Conservation (phyloP, 345 rosid genomes). For the Citrus reticulata region DNA sequence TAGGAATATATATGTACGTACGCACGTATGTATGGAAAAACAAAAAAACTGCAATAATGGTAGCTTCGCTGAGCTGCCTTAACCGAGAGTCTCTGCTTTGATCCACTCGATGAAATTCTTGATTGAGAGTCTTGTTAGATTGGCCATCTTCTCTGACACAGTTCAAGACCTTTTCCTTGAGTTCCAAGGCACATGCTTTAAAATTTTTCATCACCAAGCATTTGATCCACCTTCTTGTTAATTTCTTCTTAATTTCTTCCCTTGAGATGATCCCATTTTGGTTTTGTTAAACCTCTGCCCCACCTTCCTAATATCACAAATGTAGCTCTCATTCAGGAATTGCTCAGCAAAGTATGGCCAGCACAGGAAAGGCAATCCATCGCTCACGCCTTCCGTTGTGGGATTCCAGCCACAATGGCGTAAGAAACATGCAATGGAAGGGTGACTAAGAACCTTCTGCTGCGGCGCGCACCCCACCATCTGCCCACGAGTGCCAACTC, state of each 20-base stretch:
- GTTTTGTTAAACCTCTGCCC: slow-evolving; percentile 34
- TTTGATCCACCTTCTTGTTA: slow-evolving; percentile 11
- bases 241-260: slow-evolving; percentile 29
- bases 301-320: slow-evolving; percentile 42
- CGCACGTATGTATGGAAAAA: no score
- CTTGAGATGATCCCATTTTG: slow-evolving; percentile 14
- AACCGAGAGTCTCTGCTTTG: no score
- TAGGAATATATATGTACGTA: no score
- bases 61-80: no score
- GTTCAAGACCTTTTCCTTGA: slow-evolving; percentile 20
- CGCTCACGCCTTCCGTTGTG: no score
- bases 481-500: slow-evolving; percentile 1
- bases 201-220: slow-evolving; percentile 21
- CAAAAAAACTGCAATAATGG: no score
- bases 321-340: slow-evolving; percentile 23
- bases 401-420: no score
- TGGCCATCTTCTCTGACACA: slow-evolving; percentile 20
- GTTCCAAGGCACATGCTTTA: slow-evolving; percentile 14
- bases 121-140: slow-evolving; percentile 20
- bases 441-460: slow-evolving; percentile 13
- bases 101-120: not conserved
- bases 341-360: no score
- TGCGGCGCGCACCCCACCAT: slow-evolving; percentile 41
- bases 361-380: no score
- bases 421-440: no score